Evolutionary conservation across 352 stramenopile genomes (phyloP), one percentile per base, ranked within the genome.

Genomic region (Halophytophthora batemanensis): DNA sequence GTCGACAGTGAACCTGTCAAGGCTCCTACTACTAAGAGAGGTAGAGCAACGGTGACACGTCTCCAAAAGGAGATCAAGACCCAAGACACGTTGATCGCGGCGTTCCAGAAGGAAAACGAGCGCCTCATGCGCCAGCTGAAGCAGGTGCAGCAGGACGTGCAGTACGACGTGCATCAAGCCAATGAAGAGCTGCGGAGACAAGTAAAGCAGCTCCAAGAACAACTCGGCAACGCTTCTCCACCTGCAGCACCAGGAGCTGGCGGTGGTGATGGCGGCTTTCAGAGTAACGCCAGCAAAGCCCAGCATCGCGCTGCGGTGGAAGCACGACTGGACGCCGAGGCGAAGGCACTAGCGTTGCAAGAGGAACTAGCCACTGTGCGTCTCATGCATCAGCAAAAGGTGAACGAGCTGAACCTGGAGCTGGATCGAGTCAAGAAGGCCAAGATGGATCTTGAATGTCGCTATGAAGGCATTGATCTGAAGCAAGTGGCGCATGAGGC

Each of bases 71-170:
- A 87, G 46, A 77, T 87, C 25, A 69, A 84, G 57, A 84, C 75
- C 0, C 84, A 94, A 64, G 82, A 93, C 36, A 74, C 49, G 12
- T 64, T 93, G 19, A 92, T 94, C 51, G 65, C 77, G 52, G 84
- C 77, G 0, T 94, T 84, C 50, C 84, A 93, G 59, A 74, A 75
- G 35, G 84, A 94, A 40, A 94, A 94, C 44, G 78, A 93, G 28
- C 77, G 82, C 21, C 53, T 94, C 1, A 94, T 93, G 84, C 72
- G 70, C 12, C 79, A 91, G 45, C 59, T 93, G 0, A 87, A 88
- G 42, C 66, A 77, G 37, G 48, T 86, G 23, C 79, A 79, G 23
- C 63, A 81, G 23, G 73, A 86, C 17, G 48, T 72, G 6, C 68
- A 83, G 19, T 89, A 86, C 47, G 74, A 94, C 22, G 69, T 86